These are phyloP conservation scores for Citrus reticulata DNA, from an alignment of 345 rosid species.

Conservation along the genomic window DNA sequence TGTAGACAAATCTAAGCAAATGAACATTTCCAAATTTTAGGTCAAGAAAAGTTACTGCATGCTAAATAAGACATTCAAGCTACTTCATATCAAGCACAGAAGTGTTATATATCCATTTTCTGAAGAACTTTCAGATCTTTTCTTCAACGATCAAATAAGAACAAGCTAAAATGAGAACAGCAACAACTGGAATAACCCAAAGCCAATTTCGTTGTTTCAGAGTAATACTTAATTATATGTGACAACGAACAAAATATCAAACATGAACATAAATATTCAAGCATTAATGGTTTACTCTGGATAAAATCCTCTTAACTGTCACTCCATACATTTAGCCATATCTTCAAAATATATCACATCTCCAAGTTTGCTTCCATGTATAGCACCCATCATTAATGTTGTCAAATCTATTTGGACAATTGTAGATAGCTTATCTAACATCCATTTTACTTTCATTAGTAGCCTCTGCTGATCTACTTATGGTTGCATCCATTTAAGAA, in stretches of 20 bases:
- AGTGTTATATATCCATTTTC: background rate
- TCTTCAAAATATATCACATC: background rate
- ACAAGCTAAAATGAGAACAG: background rate
- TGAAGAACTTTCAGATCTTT: background rate
- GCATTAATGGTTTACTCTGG: background rate
- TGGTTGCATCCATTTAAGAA: background rate
- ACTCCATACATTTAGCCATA: background rate
- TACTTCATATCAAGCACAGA: background rate
- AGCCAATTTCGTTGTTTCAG: background rate
- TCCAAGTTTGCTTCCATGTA: background rate
- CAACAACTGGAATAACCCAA: background rate
- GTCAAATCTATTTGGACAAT: background rate
- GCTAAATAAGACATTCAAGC: background rate
- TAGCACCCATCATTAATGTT: background rate
- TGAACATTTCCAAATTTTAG: background rate
- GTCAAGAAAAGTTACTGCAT: background rate
- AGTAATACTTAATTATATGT: background rate
- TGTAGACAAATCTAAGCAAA: background rate
- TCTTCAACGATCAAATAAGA: background rate
- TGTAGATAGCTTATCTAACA: background rate
- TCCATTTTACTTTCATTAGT: background rate
- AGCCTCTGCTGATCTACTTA: background rate
- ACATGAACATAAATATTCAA: background rate
- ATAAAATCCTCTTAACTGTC: background rate
- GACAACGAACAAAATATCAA: too few species aligned